phyloP scores from a whole-genome alignment of 129 eudicot species.

The Pulicaria dysenterica region DNA sequence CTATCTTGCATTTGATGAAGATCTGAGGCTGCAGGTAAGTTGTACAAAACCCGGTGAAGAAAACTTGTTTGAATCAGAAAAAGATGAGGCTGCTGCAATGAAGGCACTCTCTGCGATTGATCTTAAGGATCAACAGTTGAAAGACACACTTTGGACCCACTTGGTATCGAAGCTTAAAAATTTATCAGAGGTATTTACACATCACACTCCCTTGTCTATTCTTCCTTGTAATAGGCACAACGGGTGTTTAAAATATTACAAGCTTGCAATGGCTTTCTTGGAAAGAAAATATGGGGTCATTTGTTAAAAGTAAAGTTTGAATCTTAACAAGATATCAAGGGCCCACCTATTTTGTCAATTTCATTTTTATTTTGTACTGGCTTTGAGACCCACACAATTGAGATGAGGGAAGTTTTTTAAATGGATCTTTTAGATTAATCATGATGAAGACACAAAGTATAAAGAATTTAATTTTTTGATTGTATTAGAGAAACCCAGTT shows the following conservation, averaged over 20 bases:
- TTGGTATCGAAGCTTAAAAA: slow-evolving; percentile 40
- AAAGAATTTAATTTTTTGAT: too few species aligned
- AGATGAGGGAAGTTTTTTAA: not conserved
- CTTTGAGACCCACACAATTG: not conserved
- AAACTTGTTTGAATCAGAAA: slow-evolving; percentile 47
- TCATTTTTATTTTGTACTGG: not conserved
- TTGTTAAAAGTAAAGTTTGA: too few species aligned
- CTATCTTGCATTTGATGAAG: slow-evolving; percentile 62
- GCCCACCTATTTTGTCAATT: not conserved
- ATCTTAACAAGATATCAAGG: too few species aligned
- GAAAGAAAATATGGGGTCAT: not conserved
- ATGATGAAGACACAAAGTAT: too few species aligned
- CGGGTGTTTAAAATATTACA: too few species aligned
- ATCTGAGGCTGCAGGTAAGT: slow-evolving; percentile 47
- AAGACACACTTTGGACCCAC: slow-evolving; percentile 52
- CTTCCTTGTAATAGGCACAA: slow-evolving; percentile 1
- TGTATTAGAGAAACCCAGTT: too few species aligned
- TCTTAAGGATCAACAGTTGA: slow-evolving; percentile 42
- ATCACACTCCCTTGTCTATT: slow-evolving; percentile 9
- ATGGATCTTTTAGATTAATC: not conserved
- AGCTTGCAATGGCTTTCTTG: not conserved
- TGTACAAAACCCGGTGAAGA: slow-evolving; percentile 30
- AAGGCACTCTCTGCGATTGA: slow-evolving; percentile 50
- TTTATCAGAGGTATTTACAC: slow-evolving; percentile 55
- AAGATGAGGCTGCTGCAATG: slow-evolving; percentile 58